phyloP scores from a whole-genome alignment of 768 basidiomycete species.

The Lactarius sp. region DNA sequence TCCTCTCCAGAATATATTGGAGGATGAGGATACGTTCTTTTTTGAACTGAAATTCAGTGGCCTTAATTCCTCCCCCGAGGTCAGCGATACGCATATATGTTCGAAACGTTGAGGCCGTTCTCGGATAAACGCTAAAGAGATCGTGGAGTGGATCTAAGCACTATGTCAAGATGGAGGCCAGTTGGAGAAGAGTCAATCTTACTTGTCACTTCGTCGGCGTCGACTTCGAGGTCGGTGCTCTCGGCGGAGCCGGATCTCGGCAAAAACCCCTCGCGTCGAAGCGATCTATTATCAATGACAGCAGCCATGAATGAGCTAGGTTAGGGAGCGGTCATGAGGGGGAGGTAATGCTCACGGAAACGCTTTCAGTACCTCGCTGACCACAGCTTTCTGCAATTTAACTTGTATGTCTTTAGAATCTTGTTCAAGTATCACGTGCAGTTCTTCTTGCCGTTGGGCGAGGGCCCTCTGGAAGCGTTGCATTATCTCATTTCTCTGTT shows the following conservation, averaged over 20 bases:
- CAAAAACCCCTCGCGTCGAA: constrained; percentile 8
- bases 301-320: background rate
- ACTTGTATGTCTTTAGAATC: background rate
- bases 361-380: constrained; percentile 1
- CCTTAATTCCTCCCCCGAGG: constrained; percentile 1
- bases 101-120: background rate
- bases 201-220: background rate
- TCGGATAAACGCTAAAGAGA: constrained; percentile 8
- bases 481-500: background rate
- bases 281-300: background rate
- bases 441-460: background rate
- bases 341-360: background rate
- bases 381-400: background rate
- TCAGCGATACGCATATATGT: background rate
- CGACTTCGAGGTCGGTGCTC: background rate
- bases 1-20: constrained; percentile 1
- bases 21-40: constrained; percentile 9
- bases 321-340: fast-evolving
- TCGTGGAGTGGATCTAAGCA: constrained; percentile 1
- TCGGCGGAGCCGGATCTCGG: background rate
- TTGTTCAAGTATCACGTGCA: background rate
- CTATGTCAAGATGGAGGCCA: background rate
- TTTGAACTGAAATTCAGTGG: background rate
- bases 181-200: background rate
- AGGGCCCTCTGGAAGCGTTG: background rate